Evolutionary conservation across 78 protist genomes (phyloP).

Genomic region (Dictyostelium intermedium): DNA sequence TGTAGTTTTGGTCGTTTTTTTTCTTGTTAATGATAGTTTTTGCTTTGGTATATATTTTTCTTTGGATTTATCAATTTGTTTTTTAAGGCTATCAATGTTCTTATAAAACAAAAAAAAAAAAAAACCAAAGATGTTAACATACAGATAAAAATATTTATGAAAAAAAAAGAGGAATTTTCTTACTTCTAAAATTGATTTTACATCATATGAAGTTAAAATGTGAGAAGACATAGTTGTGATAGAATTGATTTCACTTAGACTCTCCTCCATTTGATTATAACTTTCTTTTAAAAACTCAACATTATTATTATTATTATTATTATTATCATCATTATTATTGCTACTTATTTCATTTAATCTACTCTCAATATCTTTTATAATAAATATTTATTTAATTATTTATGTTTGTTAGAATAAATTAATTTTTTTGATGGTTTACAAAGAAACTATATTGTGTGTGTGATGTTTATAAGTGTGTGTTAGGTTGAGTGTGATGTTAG

Average conservation of each 20-base stretch:
- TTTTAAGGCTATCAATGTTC: background rate
- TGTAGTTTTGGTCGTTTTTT: constrained; percentile 6
- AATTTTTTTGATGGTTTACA: too few species aligned
- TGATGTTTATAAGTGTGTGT: background rate
- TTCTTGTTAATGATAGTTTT: constrained; percentile 44
- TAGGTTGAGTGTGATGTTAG: too few species aligned
- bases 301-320: background rate
- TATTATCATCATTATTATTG: background rate
- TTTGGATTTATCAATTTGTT: background rate
- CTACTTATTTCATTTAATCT: background rate
- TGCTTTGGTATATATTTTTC: constrained; percentile 45
- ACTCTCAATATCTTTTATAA: background rate
- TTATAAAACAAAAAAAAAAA: background rate
- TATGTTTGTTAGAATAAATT: too few species aligned
- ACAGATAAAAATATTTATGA: too few species aligned
- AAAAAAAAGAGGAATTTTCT: background rate
- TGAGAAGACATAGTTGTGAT: background rate
- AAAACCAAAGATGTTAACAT: too few species aligned
- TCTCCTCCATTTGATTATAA: background rate
- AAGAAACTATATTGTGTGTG: background rate
- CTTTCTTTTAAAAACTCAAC: background rate
- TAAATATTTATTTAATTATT: background rate
- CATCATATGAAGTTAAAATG: constrained; percentile 31
- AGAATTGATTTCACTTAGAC: background rate
- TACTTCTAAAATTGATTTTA: constrained; percentile 24